Conservation (phyloP, 768 basidiomycete species). For the Trichaptum fuscoviolaceum region DNA sequence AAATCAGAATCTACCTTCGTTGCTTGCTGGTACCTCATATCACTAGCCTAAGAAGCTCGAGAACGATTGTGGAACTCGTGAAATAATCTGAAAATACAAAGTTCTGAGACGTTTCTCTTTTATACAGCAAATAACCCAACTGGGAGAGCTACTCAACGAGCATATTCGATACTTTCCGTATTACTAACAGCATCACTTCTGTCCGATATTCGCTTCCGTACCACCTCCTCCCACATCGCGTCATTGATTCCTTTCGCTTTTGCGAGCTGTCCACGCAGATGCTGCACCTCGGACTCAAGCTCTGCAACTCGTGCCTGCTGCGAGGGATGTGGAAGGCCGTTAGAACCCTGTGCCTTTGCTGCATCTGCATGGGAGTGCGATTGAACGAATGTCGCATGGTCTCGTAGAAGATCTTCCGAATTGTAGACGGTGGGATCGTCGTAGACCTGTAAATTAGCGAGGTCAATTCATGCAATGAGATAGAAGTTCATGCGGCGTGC, state of each 20-base stretch:
- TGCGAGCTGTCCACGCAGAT: constrained; percentile 62
- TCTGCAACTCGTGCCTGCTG: constrained; percentile 55
- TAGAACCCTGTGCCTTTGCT: constrained; percentile 10
- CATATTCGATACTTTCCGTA: not conserved
- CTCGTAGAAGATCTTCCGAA: constrained; percentile 52
- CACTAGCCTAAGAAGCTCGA: too few relatives aligned
- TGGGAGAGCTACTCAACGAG: not conserved
- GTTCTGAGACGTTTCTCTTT: too few relatives aligned
- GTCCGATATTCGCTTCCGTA: constrained; percentile 38
- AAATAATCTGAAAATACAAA: too few relatives aligned
- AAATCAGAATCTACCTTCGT: too few relatives aligned
- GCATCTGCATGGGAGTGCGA: constrained; percentile 24
- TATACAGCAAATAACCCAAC: too few relatives aligned
- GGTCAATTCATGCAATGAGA: not conserved
- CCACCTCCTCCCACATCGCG: constrained; percentile 86
- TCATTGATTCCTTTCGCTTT: constrained; percentile 92
- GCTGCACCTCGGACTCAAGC: constrained; percentile 67
- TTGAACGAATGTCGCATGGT: constrained; percentile 62
- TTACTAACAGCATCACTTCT: not conserved
- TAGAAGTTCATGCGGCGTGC: constrained; percentile 10
- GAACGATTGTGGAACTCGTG: too few relatives aligned
- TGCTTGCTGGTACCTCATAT: too few relatives aligned
- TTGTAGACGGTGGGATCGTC: constrained; percentile 32
- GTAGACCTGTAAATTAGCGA: not conserved
- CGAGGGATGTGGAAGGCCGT: constrained; percentile 17